Conservation (phyloP, 2,329 filamentous ascomycete genomes). For the Ophiobolus disseminans region DNA sequence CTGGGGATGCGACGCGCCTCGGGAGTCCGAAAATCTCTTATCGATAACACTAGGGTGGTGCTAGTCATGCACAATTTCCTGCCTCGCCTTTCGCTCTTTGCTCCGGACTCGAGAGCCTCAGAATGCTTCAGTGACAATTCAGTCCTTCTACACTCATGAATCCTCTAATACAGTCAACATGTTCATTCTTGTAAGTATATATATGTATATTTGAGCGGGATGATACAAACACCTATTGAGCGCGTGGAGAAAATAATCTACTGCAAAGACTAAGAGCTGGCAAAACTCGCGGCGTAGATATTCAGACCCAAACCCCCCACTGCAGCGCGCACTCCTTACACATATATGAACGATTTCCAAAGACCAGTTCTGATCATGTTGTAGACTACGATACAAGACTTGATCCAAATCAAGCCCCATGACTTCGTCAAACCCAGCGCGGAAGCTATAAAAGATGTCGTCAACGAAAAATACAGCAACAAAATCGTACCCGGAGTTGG, state of each 20-base stretch:
- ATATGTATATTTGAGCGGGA: background rate
- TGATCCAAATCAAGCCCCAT: constrained; percentile 89
- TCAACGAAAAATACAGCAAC: constrained; percentile 96
- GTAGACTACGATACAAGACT: constrained; percentile 90
- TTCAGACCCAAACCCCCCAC: too few species aligned
- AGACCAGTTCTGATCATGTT: background rate
- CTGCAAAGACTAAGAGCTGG: too few species aligned
- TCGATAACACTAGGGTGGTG: constrained; percentile 26
- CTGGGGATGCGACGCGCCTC: constrained; percentile 17
- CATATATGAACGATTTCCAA: too few species aligned
- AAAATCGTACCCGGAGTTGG: constrained; percentile 96
- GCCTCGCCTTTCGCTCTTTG: constrained; percentile 7
- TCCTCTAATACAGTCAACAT: constrained; percentile 29
- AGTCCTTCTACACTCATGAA: constrained; percentile 34
- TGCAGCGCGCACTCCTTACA: too few species aligned
- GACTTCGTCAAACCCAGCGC: constrained; percentile 85
- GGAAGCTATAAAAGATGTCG: constrained; percentile 91
- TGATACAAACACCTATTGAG: background rate
- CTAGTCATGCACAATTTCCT: constrained; percentile 9
- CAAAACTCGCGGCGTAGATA: too few species aligned
- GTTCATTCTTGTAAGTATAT: constrained; percentile 50
- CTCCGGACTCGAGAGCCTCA: constrained; percentile 1
- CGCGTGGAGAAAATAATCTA: too few species aligned
- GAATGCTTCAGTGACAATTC: constrained; percentile 22
- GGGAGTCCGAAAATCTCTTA: constrained; percentile 23